A percentile compares a stretch with the other conserved stretches of the same genome.
Evolutionary conservation across 805 yeast species (phyloP).

Genomic region (Candida nonsorbophila): DNA sequence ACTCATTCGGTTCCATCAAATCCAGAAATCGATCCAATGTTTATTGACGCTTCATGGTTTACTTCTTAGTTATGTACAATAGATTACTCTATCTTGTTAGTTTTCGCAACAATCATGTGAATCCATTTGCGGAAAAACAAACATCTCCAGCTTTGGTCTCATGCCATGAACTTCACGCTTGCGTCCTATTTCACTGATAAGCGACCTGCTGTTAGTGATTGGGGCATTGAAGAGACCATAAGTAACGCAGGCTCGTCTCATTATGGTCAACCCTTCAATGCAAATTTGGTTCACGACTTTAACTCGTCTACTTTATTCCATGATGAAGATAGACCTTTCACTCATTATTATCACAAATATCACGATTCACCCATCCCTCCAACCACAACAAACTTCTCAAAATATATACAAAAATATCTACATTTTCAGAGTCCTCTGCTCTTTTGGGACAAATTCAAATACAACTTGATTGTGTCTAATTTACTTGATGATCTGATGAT

Average conservation of each 20-base stretch:
- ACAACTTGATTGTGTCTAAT: slow-evolving; percentile 31
- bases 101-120: too few relatives aligned
- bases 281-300: neutral
- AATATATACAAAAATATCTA: slow-evolving; percentile 24
- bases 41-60: too few relatives aligned
- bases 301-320: neutral
- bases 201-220: slow-evolving; percentile 24
- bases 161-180: too few relatives aligned
- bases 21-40: too few relatives aligned
- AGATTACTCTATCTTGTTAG: too few relatives aligned
- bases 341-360: slow-evolving; percentile 4
- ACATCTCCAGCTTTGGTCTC: too few relatives aligned
- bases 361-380: slow-evolving; percentile 10
- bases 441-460: slow-evolving; percentile 39
- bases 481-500: slow-evolving; percentile 36
- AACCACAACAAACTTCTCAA: slow-evolving; percentile 16
- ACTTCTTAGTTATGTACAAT: too few relatives aligned
- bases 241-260: slow-evolving; percentile 1
- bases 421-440: slow-evolving; percentile 5
- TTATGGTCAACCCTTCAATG: slow-evolving; percentile 1
- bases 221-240: slow-evolving; percentile 29
- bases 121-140: too few relatives aligned
- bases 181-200: too few relatives aligned
- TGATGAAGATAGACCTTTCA: too few relatives aligned
- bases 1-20: too few relatives aligned